Evolutionary conservation across 2,329 filamentous ascomycete genomes (phyloP).

Genomic region (Cercospora brassicicola): DNA sequence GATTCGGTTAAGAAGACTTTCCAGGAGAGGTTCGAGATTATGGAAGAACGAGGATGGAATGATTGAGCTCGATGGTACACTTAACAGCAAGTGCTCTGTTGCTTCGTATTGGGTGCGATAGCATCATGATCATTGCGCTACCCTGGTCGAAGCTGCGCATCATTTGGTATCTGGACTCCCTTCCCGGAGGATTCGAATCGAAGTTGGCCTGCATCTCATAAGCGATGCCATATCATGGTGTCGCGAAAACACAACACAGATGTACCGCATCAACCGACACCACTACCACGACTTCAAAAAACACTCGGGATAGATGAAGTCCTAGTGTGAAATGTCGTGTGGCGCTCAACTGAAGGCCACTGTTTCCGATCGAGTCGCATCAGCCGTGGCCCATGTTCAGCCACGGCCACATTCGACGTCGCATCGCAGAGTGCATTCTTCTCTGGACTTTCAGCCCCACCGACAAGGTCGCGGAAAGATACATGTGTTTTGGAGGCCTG

Average conservation of each 20-base stretch:
- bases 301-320: background rate
- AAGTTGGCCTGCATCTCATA: background rate
- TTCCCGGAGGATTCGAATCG: background rate
- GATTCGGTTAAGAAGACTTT: constrained; percentile 6
- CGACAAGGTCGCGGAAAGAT: background rate
- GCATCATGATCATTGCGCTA: background rate
- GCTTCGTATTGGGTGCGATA: background rate
- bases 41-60: constrained; percentile 9
- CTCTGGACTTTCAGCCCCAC: background rate
- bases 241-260: background rate
- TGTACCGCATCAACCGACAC: background rate
- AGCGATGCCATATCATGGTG: background rate
- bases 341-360: background rate
- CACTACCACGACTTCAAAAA: background rate
- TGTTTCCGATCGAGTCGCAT: background rate
- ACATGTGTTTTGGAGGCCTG: background rate
- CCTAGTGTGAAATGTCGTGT: background rate
- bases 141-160: background rate
- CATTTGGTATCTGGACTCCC: background rate
- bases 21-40: constrained; percentile 1
- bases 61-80: background rate
- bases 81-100: background rate
- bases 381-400: background rate
- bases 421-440: constrained; percentile 5
- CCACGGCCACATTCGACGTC: background rate